Evolutionary conservation across 495 filamentous ascomycete species (phyloP).

Genomic region (Talaromyces thailandensis): DNA sequence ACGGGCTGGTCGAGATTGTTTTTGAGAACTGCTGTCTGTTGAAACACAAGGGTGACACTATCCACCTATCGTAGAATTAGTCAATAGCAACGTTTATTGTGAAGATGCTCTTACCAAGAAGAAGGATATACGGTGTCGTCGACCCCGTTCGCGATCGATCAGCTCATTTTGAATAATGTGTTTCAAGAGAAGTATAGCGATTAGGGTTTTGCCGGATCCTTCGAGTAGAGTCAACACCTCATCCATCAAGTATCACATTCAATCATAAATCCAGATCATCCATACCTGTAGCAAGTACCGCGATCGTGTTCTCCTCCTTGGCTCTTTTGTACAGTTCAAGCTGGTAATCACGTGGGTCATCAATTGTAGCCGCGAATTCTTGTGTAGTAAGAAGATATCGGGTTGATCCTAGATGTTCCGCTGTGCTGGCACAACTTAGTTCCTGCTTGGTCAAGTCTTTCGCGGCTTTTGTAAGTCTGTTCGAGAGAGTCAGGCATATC

Average conservation of each 20-base stretch:
- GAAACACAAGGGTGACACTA: conserved; percentile 82
- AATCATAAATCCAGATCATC: neutral
- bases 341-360: conserved; percentile 82
- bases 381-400: conserved; percentile 34
- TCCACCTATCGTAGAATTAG: conserved; percentile 48
- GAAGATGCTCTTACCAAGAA: conserved; percentile 54
- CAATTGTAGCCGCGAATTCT: conserved; percentile 35
- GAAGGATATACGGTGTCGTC: conserved; percentile 59
- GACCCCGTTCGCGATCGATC: conserved; percentile 53
- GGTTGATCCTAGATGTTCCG: conserved; percentile 31
- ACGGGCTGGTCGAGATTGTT: conserved; percentile 78
- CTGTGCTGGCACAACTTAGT: conserved; percentile 13
- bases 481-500: conserved; percentile 9
- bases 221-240: neutral
- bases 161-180: conserved; percentile 73
- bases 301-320: conserved; percentile 81
- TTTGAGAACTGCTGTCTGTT: conserved; percentile 76
- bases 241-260: neutral
- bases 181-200: conserved; percentile 79
- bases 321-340: conserved; percentile 86
- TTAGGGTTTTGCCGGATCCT: conserved; percentile 96
- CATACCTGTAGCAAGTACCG: conserved; percentile 86
- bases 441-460: conserved; percentile 21
- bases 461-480: conserved; percentile 33
- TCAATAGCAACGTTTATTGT: neutral